Evolutionary conservation across 306 rosid species (phyloP), one percentile per base, ranked within the genome.

Genomic region (Acacia crassicarpa): DNA sequence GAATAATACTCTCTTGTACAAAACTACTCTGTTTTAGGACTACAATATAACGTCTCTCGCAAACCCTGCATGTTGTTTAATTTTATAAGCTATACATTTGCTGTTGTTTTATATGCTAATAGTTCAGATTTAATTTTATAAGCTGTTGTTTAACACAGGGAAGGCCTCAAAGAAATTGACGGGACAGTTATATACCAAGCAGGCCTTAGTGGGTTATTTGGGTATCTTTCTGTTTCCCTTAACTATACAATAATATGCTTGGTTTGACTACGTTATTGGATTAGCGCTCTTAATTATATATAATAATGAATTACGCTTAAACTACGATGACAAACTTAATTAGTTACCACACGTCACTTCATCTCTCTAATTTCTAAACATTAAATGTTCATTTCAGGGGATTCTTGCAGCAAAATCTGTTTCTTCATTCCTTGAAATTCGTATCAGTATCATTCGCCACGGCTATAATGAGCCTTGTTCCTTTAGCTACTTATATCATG

Each of bases 181-280:
- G 84, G 88, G 88, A 82, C 73, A 9, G 85, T 90, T 44, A 72
- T 91, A 22, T 77, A 85, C 74, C 88, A 86, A 81, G 85, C 85
- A 62, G 88, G 83, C 76, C 72, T 91, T 4, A 83, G 86, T 33
- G 95, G 92, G 30, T 77, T 91, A 66, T 83, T 91, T 46, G 96
- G 96, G 96, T 91, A 86, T 32, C 82, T 84, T 49, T 48, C 19
- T 48, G 10, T 11, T 44, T 9, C 48, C 41, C 41, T 38, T 38
- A 6, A 5, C 41, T 38, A 38, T 6, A 38, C 6, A 6, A 38
- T 5, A 5, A 38, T 38, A 5, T 6, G 41, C 6, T 38, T 38
- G 1, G 6, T 38, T 38, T 38, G 8, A 38, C 1, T 38, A 38
- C 41, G 5, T 38, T 38, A 38, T 38, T 38, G 1, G 41, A 38